Conservation (phyloP, 805 yeast genomes). For the Alloascoidea hylecoeti region DNA sequence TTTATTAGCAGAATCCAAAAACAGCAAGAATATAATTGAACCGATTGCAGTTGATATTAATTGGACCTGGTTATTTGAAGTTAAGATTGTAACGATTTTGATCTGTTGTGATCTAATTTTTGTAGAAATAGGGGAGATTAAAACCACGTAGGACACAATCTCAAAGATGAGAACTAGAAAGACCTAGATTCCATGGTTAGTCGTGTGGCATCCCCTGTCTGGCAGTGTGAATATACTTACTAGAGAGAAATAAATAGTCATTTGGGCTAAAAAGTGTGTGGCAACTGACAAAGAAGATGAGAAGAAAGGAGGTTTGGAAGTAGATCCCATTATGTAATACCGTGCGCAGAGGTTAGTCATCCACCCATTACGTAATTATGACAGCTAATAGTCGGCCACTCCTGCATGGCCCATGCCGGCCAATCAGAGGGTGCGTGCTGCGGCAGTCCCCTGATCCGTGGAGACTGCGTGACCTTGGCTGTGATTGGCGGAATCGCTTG, state of each 20-base stretch:
- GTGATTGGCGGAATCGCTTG: too few species aligned
- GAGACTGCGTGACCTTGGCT: too few species aligned
- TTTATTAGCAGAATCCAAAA: background rate
- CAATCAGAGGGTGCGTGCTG: too few species aligned
- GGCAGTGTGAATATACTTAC: background rate
- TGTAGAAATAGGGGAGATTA: background rate
- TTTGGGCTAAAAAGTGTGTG: background rate
- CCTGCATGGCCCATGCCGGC: too few species aligned
- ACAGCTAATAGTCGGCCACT: too few species aligned
- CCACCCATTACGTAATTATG: too few species aligned
- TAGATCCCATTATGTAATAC: background rate
- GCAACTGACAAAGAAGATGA: background rate
- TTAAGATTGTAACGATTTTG: background rate
- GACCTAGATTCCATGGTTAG: constrained; percentile 1
- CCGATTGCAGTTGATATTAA: background rate
- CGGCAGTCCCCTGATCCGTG: too few species aligned
- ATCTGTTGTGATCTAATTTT: background rate
- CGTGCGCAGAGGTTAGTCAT: too few species aligned
- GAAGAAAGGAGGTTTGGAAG: constrained; percentile 3
- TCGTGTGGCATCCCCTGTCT: too few species aligned
- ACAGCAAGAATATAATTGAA: background rate
- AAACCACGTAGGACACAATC: background rate
- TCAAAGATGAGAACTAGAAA: background rate
- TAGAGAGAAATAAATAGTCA: constrained; percentile 1
- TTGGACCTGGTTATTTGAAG: background rate